Conservation (phyloP, 306 rosid species). For the Trifolium fragiferum region DNA sequence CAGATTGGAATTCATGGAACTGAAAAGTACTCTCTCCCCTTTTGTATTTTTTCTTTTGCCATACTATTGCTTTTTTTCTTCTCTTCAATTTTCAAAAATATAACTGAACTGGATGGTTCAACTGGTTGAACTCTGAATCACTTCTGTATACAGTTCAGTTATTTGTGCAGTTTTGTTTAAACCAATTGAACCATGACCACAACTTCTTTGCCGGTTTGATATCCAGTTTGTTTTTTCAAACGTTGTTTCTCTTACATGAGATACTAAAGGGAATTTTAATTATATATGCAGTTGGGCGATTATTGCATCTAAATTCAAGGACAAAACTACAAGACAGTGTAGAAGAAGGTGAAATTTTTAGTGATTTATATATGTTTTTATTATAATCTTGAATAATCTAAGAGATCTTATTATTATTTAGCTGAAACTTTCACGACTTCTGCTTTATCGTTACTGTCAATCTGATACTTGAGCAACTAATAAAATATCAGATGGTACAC, state of each 20-base stretch:
- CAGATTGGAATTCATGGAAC: conserved; percentile 83
- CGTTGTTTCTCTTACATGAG: neutral
- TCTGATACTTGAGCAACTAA: conserved; percentile 41
- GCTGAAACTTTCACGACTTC: conserved; percentile 18
- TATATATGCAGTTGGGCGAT: conserved; percentile 71
- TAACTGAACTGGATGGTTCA: neutral
- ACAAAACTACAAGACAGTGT: conserved; percentile 93
- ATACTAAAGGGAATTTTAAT: conserved; percentile 37
- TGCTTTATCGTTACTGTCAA: conserved; percentile 33
- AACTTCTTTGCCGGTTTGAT: neutral
- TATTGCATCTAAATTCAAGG: conserved; percentile 89
- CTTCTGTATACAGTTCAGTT: neutral
- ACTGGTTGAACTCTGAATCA: neutral
- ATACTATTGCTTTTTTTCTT: neutral
- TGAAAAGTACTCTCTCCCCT: conserved; percentile 62
- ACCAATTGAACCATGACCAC: neutral
- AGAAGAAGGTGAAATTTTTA: conserved; percentile 75
- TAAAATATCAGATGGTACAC: conserved; percentile 85
- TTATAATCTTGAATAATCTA: conserved; percentile 41
- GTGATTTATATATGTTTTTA: conserved; percentile 1
- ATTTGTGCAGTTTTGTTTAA: neutral
- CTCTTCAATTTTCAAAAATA: neutral
- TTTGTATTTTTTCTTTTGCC: conserved; percentile 32
- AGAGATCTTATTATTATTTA: neutral
- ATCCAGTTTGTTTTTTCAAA: neutral